phyloP scores from a whole-genome alignment of 768 basidiomycete genomes.

The Tulasnella sp. region DNA sequence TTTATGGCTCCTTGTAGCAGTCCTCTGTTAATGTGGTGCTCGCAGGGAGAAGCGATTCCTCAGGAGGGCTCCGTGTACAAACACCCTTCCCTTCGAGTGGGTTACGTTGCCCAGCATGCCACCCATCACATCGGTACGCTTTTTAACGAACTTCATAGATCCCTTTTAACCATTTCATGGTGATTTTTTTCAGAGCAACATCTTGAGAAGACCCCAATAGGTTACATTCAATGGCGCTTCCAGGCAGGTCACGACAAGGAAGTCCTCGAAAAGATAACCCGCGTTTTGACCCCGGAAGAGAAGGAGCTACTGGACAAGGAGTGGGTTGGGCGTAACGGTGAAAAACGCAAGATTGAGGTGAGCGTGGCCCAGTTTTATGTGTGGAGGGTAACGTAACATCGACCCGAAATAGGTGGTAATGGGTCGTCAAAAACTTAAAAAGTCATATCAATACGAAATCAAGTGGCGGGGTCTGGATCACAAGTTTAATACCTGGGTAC shows the following conservation, averaged over 20 bases:
- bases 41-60: constrained; percentile 79
- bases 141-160: neutral
- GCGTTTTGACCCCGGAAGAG: constrained; percentile 84
- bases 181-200: constrained; percentile 59
- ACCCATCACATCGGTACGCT: constrained; percentile 83
- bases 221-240: constrained; percentile 98
- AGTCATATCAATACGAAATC: constrained; percentile 87
- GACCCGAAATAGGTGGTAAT: constrained; percentile 55
- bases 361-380: constrained; percentile 24
- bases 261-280: constrained; percentile 82
- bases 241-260: constrained; percentile 98
- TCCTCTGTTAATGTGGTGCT: neutral
- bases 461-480: constrained; percentile 81
- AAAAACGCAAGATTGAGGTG: constrained; percentile 85
- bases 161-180: neutral
- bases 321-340: constrained; percentile 86
- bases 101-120: constrained; percentile 96
- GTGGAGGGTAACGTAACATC: constrained; percentile 15
- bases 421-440: constrained; percentile 96
- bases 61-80: constrained; percentile 91
- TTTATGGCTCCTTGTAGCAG: constrained; percentile 44
- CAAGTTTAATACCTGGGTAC: constrained; percentile 84
- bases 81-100: constrained; percentile 87
- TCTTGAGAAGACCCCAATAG: constrained; percentile 91
- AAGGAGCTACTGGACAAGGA: constrained; percentile 68